A percentile compares a stretch with the other conserved stretches of the same genome.
Conservation (phyloP, 768 basidiomycete genomes). For the Termitomyces sp. region DNA sequence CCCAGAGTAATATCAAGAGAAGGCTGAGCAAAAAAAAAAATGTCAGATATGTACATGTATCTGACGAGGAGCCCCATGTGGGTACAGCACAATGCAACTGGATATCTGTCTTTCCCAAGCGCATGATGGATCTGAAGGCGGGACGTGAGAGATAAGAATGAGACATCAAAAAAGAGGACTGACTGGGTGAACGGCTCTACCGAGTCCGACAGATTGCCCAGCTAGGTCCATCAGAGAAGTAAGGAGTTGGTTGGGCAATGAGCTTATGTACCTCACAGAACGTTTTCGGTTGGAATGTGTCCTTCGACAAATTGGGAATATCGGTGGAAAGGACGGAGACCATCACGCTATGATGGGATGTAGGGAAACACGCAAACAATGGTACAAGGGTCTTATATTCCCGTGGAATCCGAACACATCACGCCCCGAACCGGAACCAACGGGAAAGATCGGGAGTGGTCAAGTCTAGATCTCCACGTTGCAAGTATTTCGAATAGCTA, state of each 20-base stretch:
- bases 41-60: constrained; percentile 43
- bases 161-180: constrained; percentile 13
- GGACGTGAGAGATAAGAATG: background rate
- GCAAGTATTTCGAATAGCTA: no score
- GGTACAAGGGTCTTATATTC: constrained; percentile 8
- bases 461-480: background rate
- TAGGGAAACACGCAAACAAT: constrained; percentile 23
- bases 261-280: constrained; percentile 30
- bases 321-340: constrained; percentile 20
- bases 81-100: constrained; percentile 63
- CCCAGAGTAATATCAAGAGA: background rate
- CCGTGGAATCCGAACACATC: constrained; percentile 12
- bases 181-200: constrained; percentile 59
- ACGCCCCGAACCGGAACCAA: constrained; percentile 26
- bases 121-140: constrained; percentile 38
- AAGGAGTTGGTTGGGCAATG: background rate
- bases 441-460: constrained; percentile 23
- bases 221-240: constrained; percentile 24
- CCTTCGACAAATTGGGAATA: constrained; percentile 17
- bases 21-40: background rate
- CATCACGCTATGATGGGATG: constrained; percentile 11
- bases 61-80: constrained; percentile 55
- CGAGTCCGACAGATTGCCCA: constrained; percentile 50
- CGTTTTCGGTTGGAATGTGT: constrained; percentile 16
- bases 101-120: constrained; percentile 41